Evolutionary conservation across 768 basidiomycete species (phyloP).

Genomic region (Rhizopogon vesiculosus): DNA sequence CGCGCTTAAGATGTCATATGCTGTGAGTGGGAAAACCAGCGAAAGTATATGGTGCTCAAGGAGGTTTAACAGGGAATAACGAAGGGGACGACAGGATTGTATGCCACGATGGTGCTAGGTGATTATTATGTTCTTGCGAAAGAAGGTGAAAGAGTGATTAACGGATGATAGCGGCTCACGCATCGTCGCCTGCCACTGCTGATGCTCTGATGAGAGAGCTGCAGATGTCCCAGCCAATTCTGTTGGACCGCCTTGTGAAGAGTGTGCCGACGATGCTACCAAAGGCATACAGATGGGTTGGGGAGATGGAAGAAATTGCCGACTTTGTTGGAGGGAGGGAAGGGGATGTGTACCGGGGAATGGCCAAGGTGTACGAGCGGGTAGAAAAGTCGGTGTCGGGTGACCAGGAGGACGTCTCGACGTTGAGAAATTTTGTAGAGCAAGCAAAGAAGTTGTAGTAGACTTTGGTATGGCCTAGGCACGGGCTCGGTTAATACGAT

Average conservation of each 20-base stretch:
- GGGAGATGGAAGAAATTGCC: slow-evolving; percentile 62
- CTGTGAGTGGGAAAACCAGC: slow-evolving; percentile 32
- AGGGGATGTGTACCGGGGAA: slow-evolving; percentile 42
- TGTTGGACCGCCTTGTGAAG: slow-evolving; percentile 36
- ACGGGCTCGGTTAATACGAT: too few relatives aligned
- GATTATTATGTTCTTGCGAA: slow-evolving; percentile 8
- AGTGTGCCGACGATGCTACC: slow-evolving; percentile 46
- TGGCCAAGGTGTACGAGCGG: slow-evolving; percentile 41
- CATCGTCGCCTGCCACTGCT: slow-evolving; percentile 58
- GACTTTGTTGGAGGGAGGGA: slow-evolving; percentile 45
- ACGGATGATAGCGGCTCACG: slow-evolving; percentile 40
- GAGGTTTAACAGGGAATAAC: slow-evolving; percentile 39
- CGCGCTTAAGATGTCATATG: slow-evolving; percentile 62
- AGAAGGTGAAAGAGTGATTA: not conserved
- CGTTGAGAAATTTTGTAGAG: slow-evolving; percentile 40
- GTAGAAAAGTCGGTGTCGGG: slow-evolving; percentile 36
- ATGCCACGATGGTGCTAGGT: slow-evolving; percentile 56
- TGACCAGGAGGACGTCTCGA: slow-evolving; percentile 34
- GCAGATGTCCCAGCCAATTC: slow-evolving; percentile 37
- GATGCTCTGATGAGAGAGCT: slow-evolving; percentile 49
- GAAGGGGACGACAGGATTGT: slow-evolving; percentile 50
- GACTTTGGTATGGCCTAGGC: not conserved
- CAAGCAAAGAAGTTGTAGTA: slow-evolving; percentile 30
- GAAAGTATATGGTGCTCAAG: not conserved
- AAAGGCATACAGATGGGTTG: slow-evolving; percentile 61